Evolutionary conservation across 2,329 filamentous ascomycete genomes (phyloP).

Genomic region (Phoma herbarum): DNA sequence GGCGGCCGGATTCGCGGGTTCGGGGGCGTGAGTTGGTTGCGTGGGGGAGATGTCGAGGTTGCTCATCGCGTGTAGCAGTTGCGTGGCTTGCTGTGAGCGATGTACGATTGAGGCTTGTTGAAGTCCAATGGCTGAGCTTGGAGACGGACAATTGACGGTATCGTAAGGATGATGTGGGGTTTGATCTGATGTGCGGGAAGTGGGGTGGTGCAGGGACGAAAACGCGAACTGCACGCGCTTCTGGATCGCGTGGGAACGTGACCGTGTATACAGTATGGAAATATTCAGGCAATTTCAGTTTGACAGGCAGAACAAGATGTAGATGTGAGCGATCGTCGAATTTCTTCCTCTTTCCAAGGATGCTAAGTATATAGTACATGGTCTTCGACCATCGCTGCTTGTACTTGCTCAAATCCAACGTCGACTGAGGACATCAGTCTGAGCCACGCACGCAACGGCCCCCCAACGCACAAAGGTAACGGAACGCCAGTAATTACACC

Average conservation of each 20-base stretch:
- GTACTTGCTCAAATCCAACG: constrained; percentile 6
- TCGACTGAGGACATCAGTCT: not conserved
- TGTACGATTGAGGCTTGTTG: not conserved
- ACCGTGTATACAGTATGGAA: not conserved
- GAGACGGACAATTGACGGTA: not conserved
- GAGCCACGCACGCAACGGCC: not conserved
- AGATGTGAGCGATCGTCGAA: not conserved
- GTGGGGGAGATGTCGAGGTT: not conserved
- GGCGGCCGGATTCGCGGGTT: not conserved
- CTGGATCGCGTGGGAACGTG: constrained; percentile 24
- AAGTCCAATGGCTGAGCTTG: not conserved
- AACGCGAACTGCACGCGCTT: constrained; percentile 19
- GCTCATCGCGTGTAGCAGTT: constrained; percentile 9
- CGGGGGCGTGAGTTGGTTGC: constrained; percentile 11
- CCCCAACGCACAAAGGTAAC: constrained; percentile 1
- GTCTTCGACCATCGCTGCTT: constrained; percentile 12
- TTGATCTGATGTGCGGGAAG: constrained; percentile 12
- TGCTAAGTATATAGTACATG: constrained; percentile 22
- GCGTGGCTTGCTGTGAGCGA: not conserved
- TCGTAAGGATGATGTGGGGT: constrained; percentile 10
- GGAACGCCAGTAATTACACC: constrained; percentile 40
- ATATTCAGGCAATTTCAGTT: not conserved
- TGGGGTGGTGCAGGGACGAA: constrained; percentile 15
- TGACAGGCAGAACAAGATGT: not conserved
- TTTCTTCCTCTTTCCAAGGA: not conserved